Conservation (phyloP, 331 rosid species). For the Ulmus americana region DNA sequence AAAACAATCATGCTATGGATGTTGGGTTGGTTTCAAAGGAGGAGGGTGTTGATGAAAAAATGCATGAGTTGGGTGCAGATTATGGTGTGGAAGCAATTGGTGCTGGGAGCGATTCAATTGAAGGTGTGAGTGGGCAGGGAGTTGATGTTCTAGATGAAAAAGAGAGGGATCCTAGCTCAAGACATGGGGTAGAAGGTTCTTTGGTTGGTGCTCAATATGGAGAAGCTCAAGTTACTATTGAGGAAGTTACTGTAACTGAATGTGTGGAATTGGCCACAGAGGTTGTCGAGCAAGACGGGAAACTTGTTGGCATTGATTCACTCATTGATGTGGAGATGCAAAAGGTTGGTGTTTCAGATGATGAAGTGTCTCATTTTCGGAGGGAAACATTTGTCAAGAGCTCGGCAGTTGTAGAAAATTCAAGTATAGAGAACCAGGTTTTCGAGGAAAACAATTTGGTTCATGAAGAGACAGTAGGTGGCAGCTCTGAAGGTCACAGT, state of each 20-base stretch:
- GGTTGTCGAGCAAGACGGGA: slow-evolving; percentile 19
- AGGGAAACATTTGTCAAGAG: slow-evolving; percentile 1
- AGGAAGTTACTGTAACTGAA: slow-evolving; percentile 13
- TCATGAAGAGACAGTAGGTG: slow-evolving; percentile 16
- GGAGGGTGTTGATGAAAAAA: background rate
- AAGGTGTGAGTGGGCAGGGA: slow-evolving; percentile 6
- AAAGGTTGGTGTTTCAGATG: slow-evolving; percentile 9
- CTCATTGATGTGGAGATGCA: slow-evolving; percentile 15
- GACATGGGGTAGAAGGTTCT: slow-evolving; percentile 30
- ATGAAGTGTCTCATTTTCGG: slow-evolving; percentile 19
- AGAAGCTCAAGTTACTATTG: slow-evolving; percentile 14
- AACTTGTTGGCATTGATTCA: slow-evolving; percentile 16
- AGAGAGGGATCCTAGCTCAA: slow-evolving; percentile 13
- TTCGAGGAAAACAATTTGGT: slow-evolving; percentile 11
- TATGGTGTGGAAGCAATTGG: slow-evolving; percentile 5
- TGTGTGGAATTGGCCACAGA: slow-evolving; percentile 20
- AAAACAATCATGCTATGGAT: slow-evolving; percentile 16
- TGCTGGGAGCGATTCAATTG: background rate
- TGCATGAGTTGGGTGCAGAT: slow-evolving; percentile 18
- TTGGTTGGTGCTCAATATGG: slow-evolving; percentile 25
- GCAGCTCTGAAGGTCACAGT: slow-evolving; percentile 11
- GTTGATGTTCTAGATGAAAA: slow-evolving; percentile 19
- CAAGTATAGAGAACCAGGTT: slow-evolving; percentile 4
- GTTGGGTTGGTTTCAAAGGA: slow-evolving; percentile 20
- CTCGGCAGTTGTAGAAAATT: background rate